These are phyloP conservation scores for Porphyra umbilicalis DNA, from an alignment of 31 red algal genomes.

Conservation along the genomic window DNA sequence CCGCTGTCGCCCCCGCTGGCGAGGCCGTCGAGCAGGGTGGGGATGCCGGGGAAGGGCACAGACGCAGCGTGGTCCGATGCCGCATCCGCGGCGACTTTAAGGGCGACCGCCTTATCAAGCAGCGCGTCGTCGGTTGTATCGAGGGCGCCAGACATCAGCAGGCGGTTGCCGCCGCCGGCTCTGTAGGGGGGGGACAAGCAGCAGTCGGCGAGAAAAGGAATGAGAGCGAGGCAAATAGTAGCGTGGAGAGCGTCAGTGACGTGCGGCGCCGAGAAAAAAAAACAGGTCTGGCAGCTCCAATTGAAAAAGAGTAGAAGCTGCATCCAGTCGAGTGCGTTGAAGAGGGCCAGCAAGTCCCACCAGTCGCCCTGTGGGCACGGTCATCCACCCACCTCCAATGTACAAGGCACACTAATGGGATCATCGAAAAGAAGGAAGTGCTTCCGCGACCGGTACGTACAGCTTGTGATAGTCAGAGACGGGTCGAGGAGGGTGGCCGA, in stretches of 20 bases:
- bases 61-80: constrained; percentile 9
- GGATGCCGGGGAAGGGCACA: constrained; percentile 32
- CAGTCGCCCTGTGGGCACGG: too few species aligned
- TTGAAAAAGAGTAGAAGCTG: too few species aligned
- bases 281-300: too few species aligned
- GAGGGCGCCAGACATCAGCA: constrained; percentile 3
- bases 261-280: too few species aligned
- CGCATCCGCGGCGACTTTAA: constrained; percentile 20
- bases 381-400: too few species aligned
- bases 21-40: constrained; percentile 12
- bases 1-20: not conserved
- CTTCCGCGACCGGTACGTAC: not conserved
- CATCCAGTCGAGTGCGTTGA: too few species aligned
- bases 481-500: constrained; percentile 11
- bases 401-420: too few species aligned
- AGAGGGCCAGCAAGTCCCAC: too few species aligned
- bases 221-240: too few species aligned
- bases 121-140: not conserved
- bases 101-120: constrained; percentile 2
- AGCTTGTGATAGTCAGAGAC: constrained; percentile 8
- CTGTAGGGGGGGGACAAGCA: not conserved
- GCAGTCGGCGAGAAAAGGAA: not conserved
- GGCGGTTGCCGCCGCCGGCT: constrained; percentile 24
- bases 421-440: too few species aligned
- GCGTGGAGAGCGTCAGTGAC: too few species aligned